Percentiles rank a stretch among this genome's conserved stretches.
These are phyloP conservation scores for Penicillium capsulatum DNA, from an alignment of 2,329 filamentous ascomycete genomes.

Conservation along the genomic window DNA sequence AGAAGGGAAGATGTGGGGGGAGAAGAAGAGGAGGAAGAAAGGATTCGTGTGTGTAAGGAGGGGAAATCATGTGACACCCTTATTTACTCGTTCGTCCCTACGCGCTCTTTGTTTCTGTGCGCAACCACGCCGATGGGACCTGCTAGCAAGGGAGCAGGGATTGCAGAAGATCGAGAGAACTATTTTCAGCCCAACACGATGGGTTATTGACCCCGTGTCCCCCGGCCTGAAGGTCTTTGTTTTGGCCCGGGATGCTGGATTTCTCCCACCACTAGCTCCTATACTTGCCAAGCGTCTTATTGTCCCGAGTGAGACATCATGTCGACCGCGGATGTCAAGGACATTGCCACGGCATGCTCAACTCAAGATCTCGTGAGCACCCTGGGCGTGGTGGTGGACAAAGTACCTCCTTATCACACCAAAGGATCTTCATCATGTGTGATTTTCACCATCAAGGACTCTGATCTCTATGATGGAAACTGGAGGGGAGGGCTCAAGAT, in stretches of 20 bases:
- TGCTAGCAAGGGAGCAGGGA: not conserved
- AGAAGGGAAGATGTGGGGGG: conserved; percentile 18
- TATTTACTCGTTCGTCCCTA: conserved; percentile 9
- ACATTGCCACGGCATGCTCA: conserved; percentile 46
- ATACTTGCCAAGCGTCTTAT: no score
- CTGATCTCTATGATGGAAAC: conserved; percentile 42
- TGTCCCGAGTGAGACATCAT: no score
- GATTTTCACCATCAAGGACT: conserved; percentile 58
- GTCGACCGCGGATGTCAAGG: conserved; percentile 38
- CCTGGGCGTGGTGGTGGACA: conserved; percentile 68
- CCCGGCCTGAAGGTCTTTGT: no score
- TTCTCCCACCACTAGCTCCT: no score
- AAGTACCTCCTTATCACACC: conserved; percentile 51
- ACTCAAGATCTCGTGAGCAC: conserved; percentile 49
- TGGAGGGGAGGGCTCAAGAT: conserved; percentile 46
- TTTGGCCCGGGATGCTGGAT: no score
- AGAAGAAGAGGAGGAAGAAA: conserved; percentile 21
- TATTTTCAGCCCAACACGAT: no score
- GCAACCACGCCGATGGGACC: not conserved
- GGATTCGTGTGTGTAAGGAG: conserved; percentile 26
- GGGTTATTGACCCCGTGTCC: no score
- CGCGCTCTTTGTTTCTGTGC: not conserved
- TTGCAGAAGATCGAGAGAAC: no score
- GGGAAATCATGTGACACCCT: conserved; percentile 22
- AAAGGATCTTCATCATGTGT: conserved; percentile 57